Percentiles rank a stretch among this genome's conserved stretches.
Conservation (phyloP, 768 basidiomycete genomes). For the Boletus rufocinnamomeus region DNA sequence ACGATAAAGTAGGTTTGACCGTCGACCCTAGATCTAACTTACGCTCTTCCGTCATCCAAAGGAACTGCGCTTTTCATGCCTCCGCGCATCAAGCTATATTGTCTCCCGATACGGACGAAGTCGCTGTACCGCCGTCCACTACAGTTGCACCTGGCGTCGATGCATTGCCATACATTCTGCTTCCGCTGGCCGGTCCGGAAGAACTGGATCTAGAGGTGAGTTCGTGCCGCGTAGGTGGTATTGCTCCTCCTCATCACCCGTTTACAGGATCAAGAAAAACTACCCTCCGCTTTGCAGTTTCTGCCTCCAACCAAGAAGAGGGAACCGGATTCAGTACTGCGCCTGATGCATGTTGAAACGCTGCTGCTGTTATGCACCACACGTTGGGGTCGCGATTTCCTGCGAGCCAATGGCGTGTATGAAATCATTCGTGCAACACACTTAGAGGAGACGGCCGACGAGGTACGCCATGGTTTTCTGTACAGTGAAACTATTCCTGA, state of each 20-base stretch:
- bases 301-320: conserved; percentile 82
- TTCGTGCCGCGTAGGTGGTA: background rate
- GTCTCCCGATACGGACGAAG: conserved; percentile 56
- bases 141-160: conserved; percentile 73
- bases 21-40: conserved; percentile 3
- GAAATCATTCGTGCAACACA: conserved; percentile 81
- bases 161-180: conserved; percentile 78
- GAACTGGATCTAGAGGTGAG: conserved; percentile 89
- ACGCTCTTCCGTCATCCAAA: conserved; percentile 33
- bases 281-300: conserved; percentile 85
- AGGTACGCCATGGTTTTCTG: conserved; percentile 45
- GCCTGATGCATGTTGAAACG: conserved; percentile 86
- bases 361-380: conserved; percentile 88
- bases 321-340: conserved; percentile 74
- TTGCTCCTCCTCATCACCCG: background rate
- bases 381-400: conserved; percentile 81
- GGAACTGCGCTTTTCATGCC: conserved; percentile 78
- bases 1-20: conserved; percentile 70
- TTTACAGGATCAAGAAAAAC: conserved; percentile 79
- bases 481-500: background rate
- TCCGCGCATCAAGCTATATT: conserved; percentile 72
- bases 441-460: conserved; percentile 74
- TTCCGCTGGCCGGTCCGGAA: conserved; percentile 93
- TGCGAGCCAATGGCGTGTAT: conserved; percentile 82
- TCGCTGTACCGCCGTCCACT: conserved; percentile 61